Percentiles rank a stretch among this genome's conserved stretches.
phyloP scores from a whole-genome alignment of 768 basidiomycete species.

The Phlebiopsis gigantea region DNA sequence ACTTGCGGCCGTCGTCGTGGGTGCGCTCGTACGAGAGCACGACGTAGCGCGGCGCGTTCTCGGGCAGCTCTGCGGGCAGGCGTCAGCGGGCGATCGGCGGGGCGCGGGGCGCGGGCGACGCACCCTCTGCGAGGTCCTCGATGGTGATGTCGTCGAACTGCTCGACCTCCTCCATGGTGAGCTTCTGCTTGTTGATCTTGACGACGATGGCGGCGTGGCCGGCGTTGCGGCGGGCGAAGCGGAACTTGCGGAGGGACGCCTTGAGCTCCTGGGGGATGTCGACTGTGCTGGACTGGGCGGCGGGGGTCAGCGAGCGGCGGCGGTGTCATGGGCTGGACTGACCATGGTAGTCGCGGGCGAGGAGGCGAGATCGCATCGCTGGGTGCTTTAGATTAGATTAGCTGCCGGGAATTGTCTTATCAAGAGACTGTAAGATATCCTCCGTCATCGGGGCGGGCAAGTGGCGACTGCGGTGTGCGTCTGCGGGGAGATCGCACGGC shows the following conservation, averaged over 20 bases:
- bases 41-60: conserved; percentile 82
- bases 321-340: neutral
- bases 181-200: conserved; percentile 83
- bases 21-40: conserved; percentile 77
- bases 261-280: conserved; percentile 81
- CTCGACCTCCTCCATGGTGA: conserved; percentile 81
- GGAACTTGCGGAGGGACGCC: conserved; percentile 77
- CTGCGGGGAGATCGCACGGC: too few relatives aligned
- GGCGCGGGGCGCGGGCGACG: conserved; percentile 1
- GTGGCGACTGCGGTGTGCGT: too few relatives aligned
- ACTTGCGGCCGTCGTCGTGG: conserved; percentile 78
- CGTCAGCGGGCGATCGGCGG: neutral
- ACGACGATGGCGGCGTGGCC: conserved; percentile 78
- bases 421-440: neutral
- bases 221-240: conserved; percentile 57
- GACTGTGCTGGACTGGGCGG: conserved; percentile 61
- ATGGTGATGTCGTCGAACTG: conserved; percentile 71
- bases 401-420: neutral
- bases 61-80: conserved; percentile 65
- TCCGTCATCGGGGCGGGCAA: neutral
- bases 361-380: conserved; percentile 3
- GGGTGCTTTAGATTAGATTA: neutral
- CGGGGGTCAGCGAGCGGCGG: neutral
- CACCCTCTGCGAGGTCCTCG: conserved; percentile 87
- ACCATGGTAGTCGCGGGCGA: conserved; percentile 1